Evolutionary conservation across 495 filamentous ascomycete species (phyloP).

Genomic region (Hypoxylon fragiforme): DNA sequence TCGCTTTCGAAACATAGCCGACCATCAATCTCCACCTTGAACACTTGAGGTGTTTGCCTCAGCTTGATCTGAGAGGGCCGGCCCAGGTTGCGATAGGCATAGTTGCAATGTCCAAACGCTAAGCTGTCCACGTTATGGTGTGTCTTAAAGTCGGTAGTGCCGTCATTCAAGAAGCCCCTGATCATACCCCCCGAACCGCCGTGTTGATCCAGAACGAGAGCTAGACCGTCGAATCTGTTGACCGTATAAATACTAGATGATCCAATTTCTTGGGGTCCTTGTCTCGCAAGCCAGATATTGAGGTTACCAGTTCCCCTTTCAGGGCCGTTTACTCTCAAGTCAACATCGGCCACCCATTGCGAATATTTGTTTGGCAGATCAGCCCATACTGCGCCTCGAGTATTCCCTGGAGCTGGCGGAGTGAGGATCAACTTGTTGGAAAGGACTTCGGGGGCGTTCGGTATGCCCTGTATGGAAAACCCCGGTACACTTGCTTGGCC

Average conservation of each 20-base stretch:
- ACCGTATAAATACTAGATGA: slow-evolving; percentile 80
- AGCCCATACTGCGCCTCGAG: slow-evolving; percentile 80
- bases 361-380: slow-evolving; percentile 62
- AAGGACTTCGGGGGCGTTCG: slow-evolving; percentile 71
- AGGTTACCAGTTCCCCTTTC: slow-evolving; percentile 88
- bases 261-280: slow-evolving; percentile 65
- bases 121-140: slow-evolving; percentile 80
- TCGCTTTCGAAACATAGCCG: slow-evolving; percentile 81
- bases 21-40: slow-evolving; percentile 82
- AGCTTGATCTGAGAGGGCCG: slow-evolving; percentile 76
- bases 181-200: slow-evolving; percentile 79
- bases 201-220: slow-evolving; percentile 83
- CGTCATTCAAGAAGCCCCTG: slow-evolving; percentile 93
- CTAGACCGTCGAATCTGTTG: slow-evolving; percentile 82
- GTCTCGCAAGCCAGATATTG: slow-evolving; percentile 87
- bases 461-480: slow-evolving; percentile 72
- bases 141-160: slow-evolving; percentile 74
- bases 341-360: slow-evolving; percentile 79
- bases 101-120: slow-evolving; percentile 92
- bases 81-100: slow-evolving; percentile 88
- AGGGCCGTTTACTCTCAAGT: slow-evolving; percentile 84
- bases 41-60: slow-evolving; percentile 62
- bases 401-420: slow-evolving; percentile 83
- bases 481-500: slow-evolving; percentile 43
- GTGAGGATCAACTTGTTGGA: slow-evolving; percentile 93